These are phyloP conservation scores for Dioszegia crocea DNA, from an alignment of 768 basidiomycete species.

Conservation along the genomic window DNA sequence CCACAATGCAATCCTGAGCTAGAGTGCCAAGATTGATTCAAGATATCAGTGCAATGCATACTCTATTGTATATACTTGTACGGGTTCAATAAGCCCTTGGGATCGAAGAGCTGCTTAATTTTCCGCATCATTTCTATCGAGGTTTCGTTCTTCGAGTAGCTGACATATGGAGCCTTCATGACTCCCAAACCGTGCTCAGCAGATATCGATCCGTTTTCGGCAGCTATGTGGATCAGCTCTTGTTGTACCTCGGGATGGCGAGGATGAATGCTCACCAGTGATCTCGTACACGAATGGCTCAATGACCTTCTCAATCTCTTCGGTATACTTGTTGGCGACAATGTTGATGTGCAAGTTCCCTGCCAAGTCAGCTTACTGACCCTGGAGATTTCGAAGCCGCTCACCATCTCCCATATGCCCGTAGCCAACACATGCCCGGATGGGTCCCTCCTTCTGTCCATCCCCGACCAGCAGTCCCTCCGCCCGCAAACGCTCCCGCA, in stretches of 20 bases:
- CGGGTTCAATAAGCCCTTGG: slow-evolving; percentile 80
- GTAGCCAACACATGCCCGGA: slow-evolving; percentile 84
- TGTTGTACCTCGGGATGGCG: not conserved
- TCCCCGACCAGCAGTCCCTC: slow-evolving; percentile 58
- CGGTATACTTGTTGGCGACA: slow-evolving; percentile 72
- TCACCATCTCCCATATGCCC: slow-evolving; percentile 95
- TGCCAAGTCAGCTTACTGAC: slow-evolving; percentile 39
- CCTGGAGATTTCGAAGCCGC: slow-evolving; percentile 24
- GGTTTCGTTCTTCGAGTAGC: slow-evolving; percentile 74
- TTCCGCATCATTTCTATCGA: slow-evolving; percentile 85
- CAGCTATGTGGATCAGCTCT: slow-evolving; percentile 35
- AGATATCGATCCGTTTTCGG: slow-evolving; percentile 79
- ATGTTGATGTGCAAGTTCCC: slow-evolving; percentile 94
- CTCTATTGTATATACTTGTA: slow-evolving; percentile 11
- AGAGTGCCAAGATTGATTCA: too few species aligned
- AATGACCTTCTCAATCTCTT: slow-evolving; percentile 76
- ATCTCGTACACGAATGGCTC: slow-evolving; percentile 95
- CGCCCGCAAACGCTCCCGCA: slow-evolving; percentile 63
- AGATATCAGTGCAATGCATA: too few species aligned
- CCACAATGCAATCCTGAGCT: too few species aligned
- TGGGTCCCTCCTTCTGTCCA: slow-evolving; percentile 46
- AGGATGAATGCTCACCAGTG: slow-evolving; percentile 56
- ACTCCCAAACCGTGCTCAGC: slow-evolving; percentile 94
- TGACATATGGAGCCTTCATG: slow-evolving; percentile 85
- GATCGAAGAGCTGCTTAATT: slow-evolving; percentile 85